Evolutionary conservation across 148 eudicot species (phyloP), one percentile per base, ranked within the genome.

Genomic region (Polygonum maritimum): DNA sequence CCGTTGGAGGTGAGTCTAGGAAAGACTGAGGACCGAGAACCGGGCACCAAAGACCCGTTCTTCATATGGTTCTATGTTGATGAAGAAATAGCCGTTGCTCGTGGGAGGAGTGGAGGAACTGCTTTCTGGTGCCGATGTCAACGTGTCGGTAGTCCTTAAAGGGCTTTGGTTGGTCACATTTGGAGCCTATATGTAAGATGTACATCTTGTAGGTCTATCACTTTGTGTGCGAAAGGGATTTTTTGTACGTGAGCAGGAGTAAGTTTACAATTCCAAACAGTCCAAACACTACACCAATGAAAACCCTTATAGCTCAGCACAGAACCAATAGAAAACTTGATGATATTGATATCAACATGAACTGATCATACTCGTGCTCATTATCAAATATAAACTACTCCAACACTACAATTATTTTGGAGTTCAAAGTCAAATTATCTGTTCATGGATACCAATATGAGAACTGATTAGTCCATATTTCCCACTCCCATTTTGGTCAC

Each of bases 61-160:
- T 95, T 95, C 85, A 83, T 88, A 72, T 92, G 98, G 98, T 90
- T 87, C 78, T 95, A 92, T 79, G 75, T 92, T 21, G 98, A 95
- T 73, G 97, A 94, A 79, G 98, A 94, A 79, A 89, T 94, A 69
- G 96, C 97, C 3, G 97, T 94, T 65, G 98, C 98, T 58, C 96
- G 96, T 71, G 98, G 98, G 26, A 83, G 80, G 81, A 88, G 98
- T 74, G 98, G 98, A 16, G 98, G 98, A 22, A 94, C 98, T 62
- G 98, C 98, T 9, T 90, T 92, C 75, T 94, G 98, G 98, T 91
- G 93, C 73, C 97, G 98, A 2, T 92, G 97, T 84, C 77, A 41
- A 55, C 90, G 85, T 45, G 83, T 89, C 69, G 22, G 71, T 38
- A 47, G 40, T 54, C 72, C 75, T 7, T 89, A 74, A 83, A 7